Evolutionary conservation across 2,329 filamentous ascomycete species (phyloP), one percentile per base, ranked within the genome.

Genomic region (Trichoderma semiorbis): DNA sequence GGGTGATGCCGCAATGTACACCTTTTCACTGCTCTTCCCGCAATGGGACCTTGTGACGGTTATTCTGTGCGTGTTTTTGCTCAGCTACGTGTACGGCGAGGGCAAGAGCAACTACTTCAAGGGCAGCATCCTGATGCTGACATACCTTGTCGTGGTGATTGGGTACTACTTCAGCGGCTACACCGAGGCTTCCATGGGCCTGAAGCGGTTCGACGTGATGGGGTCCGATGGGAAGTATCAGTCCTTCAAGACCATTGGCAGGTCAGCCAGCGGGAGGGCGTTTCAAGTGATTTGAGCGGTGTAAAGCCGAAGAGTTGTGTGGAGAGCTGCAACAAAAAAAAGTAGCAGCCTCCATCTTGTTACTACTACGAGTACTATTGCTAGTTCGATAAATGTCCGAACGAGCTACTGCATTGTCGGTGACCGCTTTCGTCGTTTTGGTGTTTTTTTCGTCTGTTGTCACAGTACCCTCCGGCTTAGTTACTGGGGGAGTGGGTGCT

Each of bases 51-150:
- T 99, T 93, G 91, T 98, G 14, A 97, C 93, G 0, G 94, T 98
- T 18, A 97, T 98, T 72, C 84, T 99, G 18, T 98, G 95, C 78
- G 94, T 99, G 21, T 97, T 99, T 84, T 84, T 99, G 71, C 89
- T 99, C 75, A 97, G 94, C 78, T 97, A 98, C 85, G 95, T 99
- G 86, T 97, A 98, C 77, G 93, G 95, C 66, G 96, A 99, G 83
- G 96, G 96, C 53, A 99, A 99, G 89, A 98, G 95, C 85, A 99
- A 99, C 82, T 99, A 99, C 83, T 99, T 99, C 89, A 99, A 99
- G 85, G 96, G 96, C 66, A 97, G 93, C 75, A 98, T 98, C 76
- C 86, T 99, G 67, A 90, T 98, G 74, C 85, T 99, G 65, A 96
- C 93, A 39, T 99, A 99, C 80, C 82, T 98, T 28, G 96, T 98